phyloP scores from a whole-genome alignment of 805 yeast genomes.

The Suhomyces pyralidae region DNA sequence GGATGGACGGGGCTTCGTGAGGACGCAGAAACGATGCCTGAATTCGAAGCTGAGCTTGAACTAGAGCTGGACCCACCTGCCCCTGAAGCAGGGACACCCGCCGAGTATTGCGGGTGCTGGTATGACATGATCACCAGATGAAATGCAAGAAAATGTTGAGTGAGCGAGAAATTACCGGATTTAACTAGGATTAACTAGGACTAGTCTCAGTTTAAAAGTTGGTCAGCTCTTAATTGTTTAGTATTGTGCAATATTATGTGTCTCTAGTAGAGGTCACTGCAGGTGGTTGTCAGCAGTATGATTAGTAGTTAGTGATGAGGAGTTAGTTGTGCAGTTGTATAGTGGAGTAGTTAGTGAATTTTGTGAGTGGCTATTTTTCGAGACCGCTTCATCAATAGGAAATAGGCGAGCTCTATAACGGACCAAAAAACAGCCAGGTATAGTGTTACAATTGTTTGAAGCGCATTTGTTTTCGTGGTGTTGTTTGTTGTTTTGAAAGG shows the following conservation, averaged over 20 bases:
- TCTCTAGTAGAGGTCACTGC: no score
- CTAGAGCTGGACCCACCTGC: background rate
- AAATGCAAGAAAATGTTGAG: no score
- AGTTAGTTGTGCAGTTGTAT: no score
- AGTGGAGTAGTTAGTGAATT: background rate
- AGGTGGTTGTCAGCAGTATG: no score
- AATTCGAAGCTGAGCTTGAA: background rate
- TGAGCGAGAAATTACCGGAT: no score
- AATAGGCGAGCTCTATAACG: background rate
- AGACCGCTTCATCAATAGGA: background rate
- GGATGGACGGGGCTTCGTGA: background rate
- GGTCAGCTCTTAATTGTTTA: no score
- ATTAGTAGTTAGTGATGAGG: no score
- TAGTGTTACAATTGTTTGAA: background rate
- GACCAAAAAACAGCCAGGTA: background rate
- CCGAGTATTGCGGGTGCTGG: conserved; percentile 1
- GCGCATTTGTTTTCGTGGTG: conserved; percentile 2
- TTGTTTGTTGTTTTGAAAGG: conserved; percentile 3
- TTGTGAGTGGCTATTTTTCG: background rate
- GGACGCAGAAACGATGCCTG: background rate
- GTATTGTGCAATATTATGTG: background rate
- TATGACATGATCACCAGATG: background rate
- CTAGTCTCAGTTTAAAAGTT: no score
- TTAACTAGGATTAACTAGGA: background rate
- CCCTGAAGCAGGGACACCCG: background rate